A percentile compares a stretch with the other conserved stretches of the same genome.
Conservation (phyloP, 2,329 filamentous ascomycete species). For the Claviceps africana region DNA sequence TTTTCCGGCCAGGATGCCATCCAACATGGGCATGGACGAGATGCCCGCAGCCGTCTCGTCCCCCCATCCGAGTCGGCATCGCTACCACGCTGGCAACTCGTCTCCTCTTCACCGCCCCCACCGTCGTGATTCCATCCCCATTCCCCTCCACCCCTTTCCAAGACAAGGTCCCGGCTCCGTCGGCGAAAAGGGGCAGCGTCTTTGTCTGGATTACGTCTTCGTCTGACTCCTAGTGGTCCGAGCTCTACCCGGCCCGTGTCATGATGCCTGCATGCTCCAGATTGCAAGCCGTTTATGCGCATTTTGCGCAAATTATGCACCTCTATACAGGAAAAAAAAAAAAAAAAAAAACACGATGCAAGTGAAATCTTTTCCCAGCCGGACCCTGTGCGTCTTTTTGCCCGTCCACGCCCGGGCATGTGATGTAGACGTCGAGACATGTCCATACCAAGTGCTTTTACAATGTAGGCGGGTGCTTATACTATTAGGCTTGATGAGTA, state of each 20-base stretch:
- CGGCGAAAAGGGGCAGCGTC: neutral
- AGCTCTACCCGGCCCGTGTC: neutral
- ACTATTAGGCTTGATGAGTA: too few relatives aligned
- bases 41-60: neutral
- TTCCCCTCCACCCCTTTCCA: neutral
- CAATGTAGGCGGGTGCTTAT: too few relatives aligned
- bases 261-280: neutral
- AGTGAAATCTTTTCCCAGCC: too few relatives aligned
- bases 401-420: too few relatives aligned
- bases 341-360: too few relatives aligned
- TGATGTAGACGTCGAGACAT: too few relatives aligned
- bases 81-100: neutral
- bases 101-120: neutral
- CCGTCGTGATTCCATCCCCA: too few relatives aligned
- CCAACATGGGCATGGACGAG: too few relatives aligned
- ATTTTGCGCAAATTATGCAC: neutral
- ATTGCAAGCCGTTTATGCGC: neutral
- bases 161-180: neutral
- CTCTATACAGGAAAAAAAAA: too few relatives aligned
- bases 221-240: neutral
- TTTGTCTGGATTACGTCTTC: neutral
- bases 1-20: neutral
- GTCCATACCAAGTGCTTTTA: too few relatives aligned
- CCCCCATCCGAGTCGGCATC: too few relatives aligned
- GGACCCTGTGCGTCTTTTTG: too few relatives aligned